phyloP scores from a whole-genome alignment of 495 filamentous ascomycete genomes.

The Haplographium delicatum region DNA sequence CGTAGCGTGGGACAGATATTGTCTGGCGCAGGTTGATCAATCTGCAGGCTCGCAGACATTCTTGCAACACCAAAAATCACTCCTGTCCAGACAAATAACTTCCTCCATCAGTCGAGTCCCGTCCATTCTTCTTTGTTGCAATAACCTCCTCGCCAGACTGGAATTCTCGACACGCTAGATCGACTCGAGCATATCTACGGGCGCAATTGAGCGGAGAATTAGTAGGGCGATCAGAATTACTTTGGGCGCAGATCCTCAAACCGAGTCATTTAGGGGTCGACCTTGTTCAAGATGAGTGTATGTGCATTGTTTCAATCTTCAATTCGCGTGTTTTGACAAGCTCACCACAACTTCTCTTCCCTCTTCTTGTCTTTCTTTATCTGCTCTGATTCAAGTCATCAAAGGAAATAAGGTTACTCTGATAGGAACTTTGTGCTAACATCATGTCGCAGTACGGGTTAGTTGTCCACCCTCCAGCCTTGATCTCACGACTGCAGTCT shows the following conservation, averaged over 20 bases:
- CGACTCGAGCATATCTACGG: background rate
- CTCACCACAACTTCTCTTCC: background rate
- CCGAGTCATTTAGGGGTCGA: constrained; percentile 6
- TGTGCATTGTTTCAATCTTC: constrained; percentile 23
- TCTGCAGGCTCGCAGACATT: background rate
- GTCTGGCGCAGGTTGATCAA: constrained; percentile 13
- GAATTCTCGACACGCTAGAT: background rate
- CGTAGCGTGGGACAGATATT: constrained; percentile 2
- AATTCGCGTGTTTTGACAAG: constrained; percentile 7
- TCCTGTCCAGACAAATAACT: background rate
- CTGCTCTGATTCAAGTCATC: constrained; percentile 10
- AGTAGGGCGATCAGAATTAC: background rate
- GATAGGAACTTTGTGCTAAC: constrained; percentile 21
- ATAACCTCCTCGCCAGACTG: background rate
- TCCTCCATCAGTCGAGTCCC: background rate
- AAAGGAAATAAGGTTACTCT: constrained; percentile 27
- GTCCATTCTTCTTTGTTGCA: background rate
- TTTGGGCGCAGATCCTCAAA: constrained; percentile 1
- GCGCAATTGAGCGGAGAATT: background rate
- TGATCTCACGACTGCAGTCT: background rate
- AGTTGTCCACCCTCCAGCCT: constrained; percentile 9
- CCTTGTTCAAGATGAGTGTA: constrained; percentile 32
- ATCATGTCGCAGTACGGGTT: constrained; percentile 26
- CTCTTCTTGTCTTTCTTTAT: background rate
- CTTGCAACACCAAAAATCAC: background rate